Evolutionary conservation across 345 rosid species (phyloP).

Genomic region (Melastoma malabathricum): DNA sequence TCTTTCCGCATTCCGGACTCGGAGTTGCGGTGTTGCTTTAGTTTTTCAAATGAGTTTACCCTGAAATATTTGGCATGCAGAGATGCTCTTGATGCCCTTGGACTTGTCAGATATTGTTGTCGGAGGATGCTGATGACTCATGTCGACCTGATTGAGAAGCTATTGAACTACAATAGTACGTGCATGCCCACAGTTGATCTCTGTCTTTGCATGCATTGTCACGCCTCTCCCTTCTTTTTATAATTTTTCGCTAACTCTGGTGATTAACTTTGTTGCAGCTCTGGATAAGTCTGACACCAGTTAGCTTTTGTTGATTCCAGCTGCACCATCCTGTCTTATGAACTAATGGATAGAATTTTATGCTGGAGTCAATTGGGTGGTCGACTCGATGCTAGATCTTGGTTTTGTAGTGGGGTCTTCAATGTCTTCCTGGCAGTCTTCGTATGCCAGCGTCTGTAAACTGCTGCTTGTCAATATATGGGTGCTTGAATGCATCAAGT

Average conservation of each 20-base stretch:
- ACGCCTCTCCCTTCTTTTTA: background rate
- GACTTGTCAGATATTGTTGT: constrained; percentile 85
- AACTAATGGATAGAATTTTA: too few relatives aligned
- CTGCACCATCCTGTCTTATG: too few relatives aligned
- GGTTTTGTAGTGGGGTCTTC: too few relatives aligned
- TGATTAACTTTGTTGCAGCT: constrained; percentile 30
- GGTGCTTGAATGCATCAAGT: too few relatives aligned
- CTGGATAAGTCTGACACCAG: constrained; percentile 57
- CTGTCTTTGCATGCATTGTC: background rate
- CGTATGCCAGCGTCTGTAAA: too few relatives aligned
- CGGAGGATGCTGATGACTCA: constrained; percentile 99
- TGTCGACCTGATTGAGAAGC: constrained; percentile 98
- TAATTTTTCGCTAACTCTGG: background rate
- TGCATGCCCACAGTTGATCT: constrained; percentile 8
- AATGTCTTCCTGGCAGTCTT: too few relatives aligned
- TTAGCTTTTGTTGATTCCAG: background rate
- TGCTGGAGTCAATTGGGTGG: too few relatives aligned
- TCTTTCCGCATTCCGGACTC: too few relatives aligned
- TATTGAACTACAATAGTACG: constrained; percentile 87
- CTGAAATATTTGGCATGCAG: constrained; percentile 21
- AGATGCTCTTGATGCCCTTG: constrained; percentile 92
- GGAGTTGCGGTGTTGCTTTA: too few relatives aligned
- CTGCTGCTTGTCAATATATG: too few relatives aligned
- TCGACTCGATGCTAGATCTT: too few relatives aligned
- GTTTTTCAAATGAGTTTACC: too few relatives aligned